Evolutionary conservation across 495 filamentous ascomycete genomes (phyloP).

Genomic region (Penicillium pancosmium): DNA sequence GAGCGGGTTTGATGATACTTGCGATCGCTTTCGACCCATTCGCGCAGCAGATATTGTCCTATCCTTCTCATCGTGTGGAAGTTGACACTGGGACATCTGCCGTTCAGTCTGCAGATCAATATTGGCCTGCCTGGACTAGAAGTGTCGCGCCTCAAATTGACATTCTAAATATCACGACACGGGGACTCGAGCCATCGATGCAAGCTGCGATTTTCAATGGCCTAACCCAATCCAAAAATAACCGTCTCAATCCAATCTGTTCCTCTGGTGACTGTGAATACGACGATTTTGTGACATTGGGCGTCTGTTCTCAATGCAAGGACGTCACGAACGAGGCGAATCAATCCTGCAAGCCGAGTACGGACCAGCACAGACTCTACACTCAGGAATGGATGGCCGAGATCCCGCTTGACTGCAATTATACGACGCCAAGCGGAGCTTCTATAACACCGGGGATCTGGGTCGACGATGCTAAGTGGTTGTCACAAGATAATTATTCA

Average conservation of each 20-base stretch:
- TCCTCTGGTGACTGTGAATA: constrained; percentile 7
- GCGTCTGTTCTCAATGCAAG: constrained; percentile 15
- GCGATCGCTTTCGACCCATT: constrained; percentile 14
- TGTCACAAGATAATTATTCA: background rate
- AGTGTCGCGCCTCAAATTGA: background rate
- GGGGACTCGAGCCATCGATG: background rate
- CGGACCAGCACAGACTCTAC: background rate
- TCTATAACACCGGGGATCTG: background rate
- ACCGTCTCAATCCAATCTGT: constrained; percentile 11
- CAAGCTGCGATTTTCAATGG: constrained; percentile 10
- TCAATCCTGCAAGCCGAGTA: constrained; percentile 5
- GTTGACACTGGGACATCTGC: background rate
- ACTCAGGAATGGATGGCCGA: background rate
- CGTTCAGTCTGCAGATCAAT: constrained; percentile 2
- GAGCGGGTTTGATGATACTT: constrained; percentile 6
- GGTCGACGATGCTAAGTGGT: background rate
- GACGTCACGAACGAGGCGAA: constrained; percentile 12
- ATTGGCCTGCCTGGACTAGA: background rate
- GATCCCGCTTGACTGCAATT: constrained; percentile 6
- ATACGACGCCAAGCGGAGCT: constrained; percentile 1
- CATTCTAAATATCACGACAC: background rate
- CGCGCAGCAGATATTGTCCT: constrained; percentile 15
- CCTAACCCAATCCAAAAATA: background rate
- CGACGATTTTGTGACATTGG: constrained; percentile 13
- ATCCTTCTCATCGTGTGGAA: background rate